Evolutionary conservation across 2,329 filamentous ascomycete species (phyloP).

Genomic region (Beauveria brongniartii): DNA sequence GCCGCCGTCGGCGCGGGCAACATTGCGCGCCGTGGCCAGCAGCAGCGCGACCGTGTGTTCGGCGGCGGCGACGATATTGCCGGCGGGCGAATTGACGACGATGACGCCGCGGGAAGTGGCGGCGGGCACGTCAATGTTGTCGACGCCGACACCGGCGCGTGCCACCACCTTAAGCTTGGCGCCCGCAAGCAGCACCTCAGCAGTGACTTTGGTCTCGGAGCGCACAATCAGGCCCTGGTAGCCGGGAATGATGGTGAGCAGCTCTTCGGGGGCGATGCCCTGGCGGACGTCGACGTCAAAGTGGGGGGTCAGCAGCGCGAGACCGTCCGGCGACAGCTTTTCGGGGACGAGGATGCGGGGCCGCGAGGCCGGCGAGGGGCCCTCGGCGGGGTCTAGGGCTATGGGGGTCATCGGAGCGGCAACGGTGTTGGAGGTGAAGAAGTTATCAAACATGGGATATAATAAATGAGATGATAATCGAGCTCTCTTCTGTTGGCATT

Average conservation of each 20-base stretch:
- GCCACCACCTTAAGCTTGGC: conserved; percentile 70
- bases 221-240: conserved; percentile 74
- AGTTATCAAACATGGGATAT: background rate
- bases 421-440: background rate
- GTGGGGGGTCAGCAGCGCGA: conserved; percentile 56
- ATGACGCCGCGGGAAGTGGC: conserved; percentile 68
- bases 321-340: conserved; percentile 71
- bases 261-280: conserved; percentile 52
- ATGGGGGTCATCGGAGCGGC: conserved; percentile 18
- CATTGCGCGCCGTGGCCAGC: conserved; percentile 65
- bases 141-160: conserved; percentile 71
- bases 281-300: conserved; percentile 64
- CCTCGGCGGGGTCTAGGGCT: background rate
- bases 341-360: conserved; percentile 63
- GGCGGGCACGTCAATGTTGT: conserved; percentile 70
- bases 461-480: background rate
- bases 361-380: conserved; percentile 15
- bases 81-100: conserved; percentile 71
- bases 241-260: conserved; percentile 56
- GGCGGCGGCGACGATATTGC: conserved; percentile 73
- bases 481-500: no score
- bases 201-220: conserved; percentile 74
- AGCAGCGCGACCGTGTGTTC: conserved; percentile 71
- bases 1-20: conserved; percentile 60
- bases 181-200: conserved; percentile 56